Evolutionary conservation across 768 basidiomycete species (phyloP).

Genomic region (Vararia minispora): DNA sequence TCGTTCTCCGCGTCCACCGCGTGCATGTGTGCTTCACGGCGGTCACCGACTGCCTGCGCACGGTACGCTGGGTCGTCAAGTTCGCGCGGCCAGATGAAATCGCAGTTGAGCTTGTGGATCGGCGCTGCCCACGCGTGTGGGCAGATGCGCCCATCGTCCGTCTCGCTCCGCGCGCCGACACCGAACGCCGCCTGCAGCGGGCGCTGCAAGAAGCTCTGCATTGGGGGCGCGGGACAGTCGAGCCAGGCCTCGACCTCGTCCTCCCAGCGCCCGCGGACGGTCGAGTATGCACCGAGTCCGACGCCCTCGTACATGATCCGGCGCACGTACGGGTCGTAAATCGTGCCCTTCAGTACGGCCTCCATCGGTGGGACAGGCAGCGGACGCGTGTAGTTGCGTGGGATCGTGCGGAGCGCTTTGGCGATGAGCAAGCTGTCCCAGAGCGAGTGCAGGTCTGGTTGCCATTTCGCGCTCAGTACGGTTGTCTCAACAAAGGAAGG

Average conservation of each 20-base stretch:
- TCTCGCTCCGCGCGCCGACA: constrained; percentile 1
- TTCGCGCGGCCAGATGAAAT: constrained; percentile 66
- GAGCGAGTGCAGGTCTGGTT: constrained; percentile 66
- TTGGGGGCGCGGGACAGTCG: constrained; percentile 36
- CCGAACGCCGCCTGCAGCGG: constrained; percentile 3
- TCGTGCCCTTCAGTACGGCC: constrained; percentile 54
- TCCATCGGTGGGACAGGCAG: constrained; percentile 63
- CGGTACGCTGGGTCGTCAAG: constrained; percentile 42
- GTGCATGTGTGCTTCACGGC: constrained; percentile 1
- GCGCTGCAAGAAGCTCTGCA: not conserved
- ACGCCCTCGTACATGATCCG: constrained; percentile 83
- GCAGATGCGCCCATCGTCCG: constrained; percentile 53
- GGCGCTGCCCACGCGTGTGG: constrained; percentile 72
- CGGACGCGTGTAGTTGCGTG: constrained; percentile 65
- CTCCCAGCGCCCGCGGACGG: constrained; percentile 30
- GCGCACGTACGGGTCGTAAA: constrained; percentile 83
- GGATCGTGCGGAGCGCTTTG: constrained; percentile 64
- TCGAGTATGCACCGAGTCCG: constrained; percentile 23
- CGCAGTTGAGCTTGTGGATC: constrained; percentile 72
- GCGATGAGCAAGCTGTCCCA: constrained; percentile 84
- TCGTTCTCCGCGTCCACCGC: constrained; percentile 12
- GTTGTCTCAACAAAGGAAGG: not conserved
- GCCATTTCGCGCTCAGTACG: not conserved
- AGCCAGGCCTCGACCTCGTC: constrained; percentile 56
- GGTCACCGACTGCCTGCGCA: not conserved